These are phyloP conservation scores for Suillus subalutaceus DNA, from an alignment of 768 basidiomycete species.

Conservation along the genomic window DNA sequence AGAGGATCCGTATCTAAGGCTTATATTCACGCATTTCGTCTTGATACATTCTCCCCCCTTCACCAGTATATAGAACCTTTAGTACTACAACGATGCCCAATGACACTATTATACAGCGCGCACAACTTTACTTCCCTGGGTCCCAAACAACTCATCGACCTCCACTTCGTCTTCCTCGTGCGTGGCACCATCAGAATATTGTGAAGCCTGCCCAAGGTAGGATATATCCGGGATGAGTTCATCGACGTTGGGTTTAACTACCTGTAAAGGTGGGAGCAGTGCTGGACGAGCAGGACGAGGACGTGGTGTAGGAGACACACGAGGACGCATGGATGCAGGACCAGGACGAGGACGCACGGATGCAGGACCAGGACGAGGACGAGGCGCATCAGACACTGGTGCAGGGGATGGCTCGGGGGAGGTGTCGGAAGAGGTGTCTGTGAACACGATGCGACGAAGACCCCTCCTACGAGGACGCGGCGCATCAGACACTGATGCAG, in stretches of 20 bases:
- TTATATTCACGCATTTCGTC: too few species aligned
- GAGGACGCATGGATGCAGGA: too few species aligned
- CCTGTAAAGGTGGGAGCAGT: not conserved
- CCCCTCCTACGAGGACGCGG: too few species aligned
- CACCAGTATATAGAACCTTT: too few species aligned
- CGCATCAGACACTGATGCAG: too few species aligned
- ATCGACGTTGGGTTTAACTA: not conserved
- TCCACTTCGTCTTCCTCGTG: not conserved
- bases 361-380: not conserved
- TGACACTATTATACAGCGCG: not conserved
- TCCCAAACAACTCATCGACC: conserved; percentile 1
- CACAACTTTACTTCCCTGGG: conserved; percentile 3
- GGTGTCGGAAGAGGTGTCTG: too few species aligned
- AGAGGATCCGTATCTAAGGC: too few species aligned
- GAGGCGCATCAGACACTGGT: not conserved
- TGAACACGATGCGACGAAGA: too few species aligned
- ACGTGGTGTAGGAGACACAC: not conserved
- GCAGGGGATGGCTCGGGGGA: not conserved
- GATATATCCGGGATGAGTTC: not conserved
- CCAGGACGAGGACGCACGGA: too few species aligned
- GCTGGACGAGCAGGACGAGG: not conserved
- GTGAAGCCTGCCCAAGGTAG: not conserved
- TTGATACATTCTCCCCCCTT: too few species aligned
- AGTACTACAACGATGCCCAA: too few species aligned
- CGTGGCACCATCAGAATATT: not conserved